phyloP scores from a whole-genome alignment of 2,329 filamentous ascomycete species.

The Diplodia mutila region DNA sequence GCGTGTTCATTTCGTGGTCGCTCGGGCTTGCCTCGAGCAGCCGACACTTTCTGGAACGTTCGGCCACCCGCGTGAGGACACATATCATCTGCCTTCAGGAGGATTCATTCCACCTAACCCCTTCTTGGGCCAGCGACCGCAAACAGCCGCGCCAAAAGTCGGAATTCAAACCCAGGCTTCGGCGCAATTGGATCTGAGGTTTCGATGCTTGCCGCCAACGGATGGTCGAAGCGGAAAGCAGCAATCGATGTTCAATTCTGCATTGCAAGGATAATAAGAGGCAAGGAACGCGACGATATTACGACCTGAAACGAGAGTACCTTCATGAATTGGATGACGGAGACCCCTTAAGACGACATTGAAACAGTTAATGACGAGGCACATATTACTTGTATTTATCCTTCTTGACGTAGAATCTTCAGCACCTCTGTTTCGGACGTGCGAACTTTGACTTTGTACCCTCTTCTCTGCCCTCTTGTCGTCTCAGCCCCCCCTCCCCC shows the following conservation, averaged over 20 bases:
- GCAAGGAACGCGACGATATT: slow-evolving; percentile 3
- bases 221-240: background rate
- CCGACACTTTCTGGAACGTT: slow-evolving; percentile 15
- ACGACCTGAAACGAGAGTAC: slow-evolving; percentile 18
- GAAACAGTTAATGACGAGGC: slow-evolving; percentile 19
- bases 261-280: background rate
- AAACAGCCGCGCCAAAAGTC: background rate
- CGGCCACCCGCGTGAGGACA: slow-evolving; percentile 10
- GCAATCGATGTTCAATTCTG: too few species aligned
- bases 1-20: slow-evolving; percentile 14
- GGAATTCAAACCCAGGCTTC: background rate
- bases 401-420: slow-evolving; percentile 13
- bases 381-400: slow-evolving; percentile 17
- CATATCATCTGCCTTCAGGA: slow-evolving; percentile 19
- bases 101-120: slow-evolving; percentile 6
- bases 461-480: background rate
- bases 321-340: slow-evolving; percentile 14
- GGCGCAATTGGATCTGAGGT: background rate
- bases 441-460: background rate
- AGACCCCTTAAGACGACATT: slow-evolving; percentile 16
- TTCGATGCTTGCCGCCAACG: background rate
- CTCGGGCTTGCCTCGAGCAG: slow-evolving; percentile 6
- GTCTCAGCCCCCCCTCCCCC: background rate
- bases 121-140: slow-evolving; percentile 2
- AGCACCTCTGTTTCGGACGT: background rate